A percentile compares a stretch with the other conserved stretches of the same genome.
Conservation (phyloP, 768 basidiomycete genomes). For the Suillus cothurnatus region DNA sequence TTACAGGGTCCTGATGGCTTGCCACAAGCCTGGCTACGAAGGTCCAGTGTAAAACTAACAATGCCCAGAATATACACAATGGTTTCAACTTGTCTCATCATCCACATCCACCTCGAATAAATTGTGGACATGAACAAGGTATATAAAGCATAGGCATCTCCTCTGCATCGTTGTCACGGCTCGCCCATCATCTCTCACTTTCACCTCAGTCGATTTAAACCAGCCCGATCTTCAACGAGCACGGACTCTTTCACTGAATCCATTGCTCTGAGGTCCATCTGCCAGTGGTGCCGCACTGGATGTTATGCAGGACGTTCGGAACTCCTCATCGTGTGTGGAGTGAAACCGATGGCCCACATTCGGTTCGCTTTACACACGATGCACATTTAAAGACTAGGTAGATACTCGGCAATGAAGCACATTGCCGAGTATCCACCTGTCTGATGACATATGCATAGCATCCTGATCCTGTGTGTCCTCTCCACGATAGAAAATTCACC, state of each 20-base stretch:
- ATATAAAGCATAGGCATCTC: not conserved
- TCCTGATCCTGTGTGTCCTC: constrained; percentile 2
- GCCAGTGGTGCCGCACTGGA: too few species aligned
- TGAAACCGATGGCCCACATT: not conserved
- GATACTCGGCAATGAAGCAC: not conserved
- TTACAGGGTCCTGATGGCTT: not conserved
- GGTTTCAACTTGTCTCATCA: not conserved
- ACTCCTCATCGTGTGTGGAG: too few species aligned
- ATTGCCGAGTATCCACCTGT: not conserved
- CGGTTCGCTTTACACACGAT: not conserved
- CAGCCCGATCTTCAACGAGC: not conserved
- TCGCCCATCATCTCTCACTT: not conserved
- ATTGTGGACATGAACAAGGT: not conserved
- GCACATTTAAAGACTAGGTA: not conserved
- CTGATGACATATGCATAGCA: not conserved
- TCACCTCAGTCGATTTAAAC: not conserved
- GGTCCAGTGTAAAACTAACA: not conserved
- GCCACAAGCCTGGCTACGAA: not conserved
- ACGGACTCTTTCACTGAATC: not conserved
- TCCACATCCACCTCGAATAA: not conserved
- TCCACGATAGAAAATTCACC: not conserved
- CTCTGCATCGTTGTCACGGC: not conserved
- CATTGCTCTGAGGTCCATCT: not conserved
- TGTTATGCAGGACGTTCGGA: not conserved
- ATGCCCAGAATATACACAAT: not conserved